Evolutionary conservation across 2,329 filamentous ascomycete genomes (phyloP), one percentile per base, ranked within the genome.

Genomic region (Aureobasidium leucospermi): DNA sequence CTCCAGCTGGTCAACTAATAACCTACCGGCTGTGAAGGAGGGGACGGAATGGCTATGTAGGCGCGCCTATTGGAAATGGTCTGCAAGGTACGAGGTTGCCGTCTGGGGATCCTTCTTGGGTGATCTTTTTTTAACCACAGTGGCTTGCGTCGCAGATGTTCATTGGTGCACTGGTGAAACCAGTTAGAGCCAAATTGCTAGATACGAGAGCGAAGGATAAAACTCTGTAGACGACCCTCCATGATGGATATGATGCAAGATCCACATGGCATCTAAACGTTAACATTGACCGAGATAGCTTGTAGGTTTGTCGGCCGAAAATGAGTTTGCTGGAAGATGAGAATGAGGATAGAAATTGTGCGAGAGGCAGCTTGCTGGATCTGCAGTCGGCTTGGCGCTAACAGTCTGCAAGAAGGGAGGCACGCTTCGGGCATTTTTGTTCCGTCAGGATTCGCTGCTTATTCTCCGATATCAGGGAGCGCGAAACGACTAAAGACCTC

Each of bases 71-170:
- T 38, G 43, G 42, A 15, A 47, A 28, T 38, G 55, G 43, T 32
- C 55, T 58, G 55, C 55, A 49, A 58, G 55, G 55, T 58, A 58
- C 55, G 55, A 58, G 43, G 55, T 58, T 23, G 45, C 45, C 43
- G 55, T 47, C 55, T 38, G 53, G 53, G 41, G 53, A 39, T 46
- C 42, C 32, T 47, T 57, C 53, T 32, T 46, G 42, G 34, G 16
- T 47, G 53, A 31, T 57, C 53, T 58, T 58, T 58, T 58, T 58
- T 41, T 58, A 49, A 41, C 45, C 19, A 58, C 36, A 8, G 43
- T 58, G 53, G 53, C 53, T 38, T 58, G 13, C 8, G 53, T 47
- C 42, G 31, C 31, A 47, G 23, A 19, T 16, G 7, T 29, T 32
- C 8, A 58, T 58, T 58, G 53, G 53, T 56, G 34, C 53, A 47